These are phyloP conservation scores for Vitis hybrid DNA, from an alignment of 177 flowering plant species.

Conservation along the genomic window DNA sequence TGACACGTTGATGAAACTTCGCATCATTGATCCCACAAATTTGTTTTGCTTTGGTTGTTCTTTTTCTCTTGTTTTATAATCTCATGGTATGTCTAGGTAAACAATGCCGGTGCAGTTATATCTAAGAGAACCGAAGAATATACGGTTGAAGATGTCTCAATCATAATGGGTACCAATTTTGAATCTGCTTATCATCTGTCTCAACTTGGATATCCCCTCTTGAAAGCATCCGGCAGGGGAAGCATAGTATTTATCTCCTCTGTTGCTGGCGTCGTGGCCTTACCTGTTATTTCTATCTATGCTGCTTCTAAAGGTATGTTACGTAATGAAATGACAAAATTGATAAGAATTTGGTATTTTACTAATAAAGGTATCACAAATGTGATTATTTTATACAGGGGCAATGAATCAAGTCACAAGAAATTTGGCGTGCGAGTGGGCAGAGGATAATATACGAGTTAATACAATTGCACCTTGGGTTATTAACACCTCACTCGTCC, in stretches of 20 bases:
- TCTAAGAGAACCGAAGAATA: slow-evolving; percentile 14
- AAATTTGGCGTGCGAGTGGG: slow-evolving; percentile 51
- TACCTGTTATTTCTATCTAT: slow-evolving; percentile 27
- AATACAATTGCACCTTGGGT: slow-evolving; percentile 39
- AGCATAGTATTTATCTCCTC: slow-evolving; percentile 42
- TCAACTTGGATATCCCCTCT: slow-evolving; percentile 41
- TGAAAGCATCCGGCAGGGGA: slow-evolving; percentile 41
- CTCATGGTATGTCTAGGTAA: slow-evolving; percentile 20
- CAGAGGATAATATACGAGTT: slow-evolving; percentile 35
- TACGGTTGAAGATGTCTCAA: slow-evolving; percentile 28
- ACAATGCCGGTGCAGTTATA: slow-evolving; percentile 30
- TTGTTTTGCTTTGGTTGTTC: too few species aligned
- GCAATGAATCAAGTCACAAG: slow-evolving; percentile 39
- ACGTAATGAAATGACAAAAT: too few species aligned
- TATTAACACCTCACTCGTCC: slow-evolving; percentile 25
- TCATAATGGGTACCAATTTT: slow-evolving; percentile 30
- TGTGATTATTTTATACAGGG: slow-evolving; percentile 16
- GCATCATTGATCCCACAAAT: too few species aligned
- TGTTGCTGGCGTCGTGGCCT: slow-evolving; percentile 28
- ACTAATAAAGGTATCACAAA: background rate
- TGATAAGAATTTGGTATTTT: too few species aligned
- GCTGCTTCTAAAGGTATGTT: slow-evolving; percentile 36
- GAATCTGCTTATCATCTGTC: slow-evolving; percentile 40
- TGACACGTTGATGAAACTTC: too few species aligned
- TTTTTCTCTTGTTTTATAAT: background rate